phyloP scores from a whole-genome alignment of 495 filamentous ascomycete genomes.

The Aspergillus leporis region DNA sequence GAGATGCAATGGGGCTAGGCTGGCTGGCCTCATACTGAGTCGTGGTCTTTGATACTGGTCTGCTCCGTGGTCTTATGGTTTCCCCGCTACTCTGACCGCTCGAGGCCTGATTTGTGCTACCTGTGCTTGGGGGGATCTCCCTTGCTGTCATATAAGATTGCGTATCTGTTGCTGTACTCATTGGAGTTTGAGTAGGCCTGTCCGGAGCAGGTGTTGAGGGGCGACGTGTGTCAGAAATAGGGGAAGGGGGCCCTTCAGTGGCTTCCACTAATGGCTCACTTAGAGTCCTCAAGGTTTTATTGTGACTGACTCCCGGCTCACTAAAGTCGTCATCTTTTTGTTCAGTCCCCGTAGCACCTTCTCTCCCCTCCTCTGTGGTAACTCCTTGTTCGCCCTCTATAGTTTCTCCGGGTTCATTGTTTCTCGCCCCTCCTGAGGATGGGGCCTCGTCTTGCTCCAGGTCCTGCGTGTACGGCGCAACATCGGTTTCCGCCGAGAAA shows the following conservation, averaged over 20 bases:
- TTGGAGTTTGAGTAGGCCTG: slow-evolving; percentile 17
- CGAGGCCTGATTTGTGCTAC: slow-evolving; percentile 1
- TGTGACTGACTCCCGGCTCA: neutral
- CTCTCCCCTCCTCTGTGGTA: slow-evolving; percentile 21
- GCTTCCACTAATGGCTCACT: slow-evolving; percentile 11
- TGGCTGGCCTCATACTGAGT: slow-evolving; percentile 24
- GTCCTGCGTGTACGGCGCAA: slow-evolving; percentile 41
- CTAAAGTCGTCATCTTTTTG: slow-evolving; percentile 5
- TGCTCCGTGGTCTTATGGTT: slow-evolving; percentile 6
- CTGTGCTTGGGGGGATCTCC: slow-evolving; percentile 11
- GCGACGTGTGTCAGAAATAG: neutral
- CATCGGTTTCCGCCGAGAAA: slow-evolving; percentile 50
- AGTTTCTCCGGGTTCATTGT: slow-evolving; percentile 24
- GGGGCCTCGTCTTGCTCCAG: slow-evolving; percentile 39
- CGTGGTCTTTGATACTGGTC: slow-evolving; percentile 21
- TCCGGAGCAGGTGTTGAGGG: slow-evolving; percentile 7
- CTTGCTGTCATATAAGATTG: slow-evolving; percentile 27
- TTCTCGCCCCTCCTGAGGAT: slow-evolving; percentile 20
- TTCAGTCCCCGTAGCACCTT: slow-evolving; percentile 9
- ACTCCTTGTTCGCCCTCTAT: slow-evolving; percentile 17
- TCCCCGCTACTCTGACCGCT: neutral
- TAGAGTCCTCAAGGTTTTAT: slow-evolving; percentile 9
- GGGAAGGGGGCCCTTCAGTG: slow-evolving; percentile 1
- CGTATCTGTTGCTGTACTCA: slow-evolving; percentile 20
- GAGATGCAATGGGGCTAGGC: slow-evolving; percentile 24